Base-by-base conservation (phyloP, 148 eudicot species). In the Camellia sinensis region DNA sequence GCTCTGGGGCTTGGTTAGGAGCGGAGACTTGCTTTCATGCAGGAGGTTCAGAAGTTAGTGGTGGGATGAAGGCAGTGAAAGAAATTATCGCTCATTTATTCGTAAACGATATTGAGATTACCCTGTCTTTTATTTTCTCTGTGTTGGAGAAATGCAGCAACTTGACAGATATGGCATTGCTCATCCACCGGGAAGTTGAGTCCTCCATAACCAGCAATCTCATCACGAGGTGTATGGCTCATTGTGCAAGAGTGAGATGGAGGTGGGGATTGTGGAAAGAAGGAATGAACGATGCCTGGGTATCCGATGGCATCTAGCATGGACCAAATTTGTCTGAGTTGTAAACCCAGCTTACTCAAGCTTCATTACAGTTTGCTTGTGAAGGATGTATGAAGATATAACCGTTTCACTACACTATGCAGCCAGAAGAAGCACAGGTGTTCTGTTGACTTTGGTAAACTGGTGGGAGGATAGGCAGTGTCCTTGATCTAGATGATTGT, bases 261-360 rank as follows among this genome's bases (percentile, higher is more conserved):
- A 86, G 82, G 74, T 90, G 95, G 95, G 95, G 95, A 6, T 73
- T 85, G 76, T 90, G 96, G 93, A 90, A 84, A 75, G 89, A 88
- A 82, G 89, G 91, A 60, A 73, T 54, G 12, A 74, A 87, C 67
- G 96, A 92, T 85, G 81, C 74, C 67, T 92, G 92, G 92, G 73
- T 88, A 18, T 84, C 77, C 41, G 77, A 74, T 74, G 66, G 65
- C 65, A 57, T 74, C 19, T 40, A 74, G 63, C 43, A 11, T 45
- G 59, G 21, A 12, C 41, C 60, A 72, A 72, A 50, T 5, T 12
- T 46, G 29, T 71, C 3, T 3, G 37, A 70, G 14, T 54, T 46
- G 54, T 41, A n/a, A 43, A n/a, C 41, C 41, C 59, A 48, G 5
- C 8, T 71, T 4, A 5, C 60, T 0, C 21, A 50, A 50, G 40